These are phyloP conservation scores for Cystobasidiaceae sp. DNA, from an alignment of 1,284 basidiomycete species.

Conservation along the genomic window DNA sequence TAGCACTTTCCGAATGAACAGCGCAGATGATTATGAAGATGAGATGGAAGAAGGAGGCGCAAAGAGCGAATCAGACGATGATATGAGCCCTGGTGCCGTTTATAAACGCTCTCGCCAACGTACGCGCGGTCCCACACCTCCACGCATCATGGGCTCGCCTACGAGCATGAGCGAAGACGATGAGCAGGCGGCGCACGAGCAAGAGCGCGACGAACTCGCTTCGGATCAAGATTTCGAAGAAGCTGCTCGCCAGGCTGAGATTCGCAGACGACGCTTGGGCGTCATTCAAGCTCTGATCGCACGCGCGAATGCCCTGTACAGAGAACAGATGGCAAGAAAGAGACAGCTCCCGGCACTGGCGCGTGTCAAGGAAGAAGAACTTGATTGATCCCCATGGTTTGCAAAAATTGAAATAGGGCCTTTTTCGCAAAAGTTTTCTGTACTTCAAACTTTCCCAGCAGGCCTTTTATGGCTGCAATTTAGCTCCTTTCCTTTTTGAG, in stretches of 20 bases:
- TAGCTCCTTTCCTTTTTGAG: too few relatives aligned
- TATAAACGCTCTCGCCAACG: constrained; percentile 27
- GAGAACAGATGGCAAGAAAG: constrained; percentile 19
- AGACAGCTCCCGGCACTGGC: constrained; percentile 9
- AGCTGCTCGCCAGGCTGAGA: neutral
- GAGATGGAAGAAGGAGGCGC: neutral
- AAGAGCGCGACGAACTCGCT: neutral
- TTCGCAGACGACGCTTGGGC: constrained; percentile 2
- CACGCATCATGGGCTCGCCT: neutral
- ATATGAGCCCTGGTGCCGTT: constrained; percentile 16
- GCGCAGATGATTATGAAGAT: constrained; percentile 8
- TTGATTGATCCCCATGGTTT: neutral
- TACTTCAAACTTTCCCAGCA: too few relatives aligned
- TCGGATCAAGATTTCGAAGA: neutral
- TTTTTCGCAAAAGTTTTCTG: too few relatives aligned
- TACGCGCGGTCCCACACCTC: constrained; percentile 12
- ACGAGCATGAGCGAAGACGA: constrained; percentile 1
- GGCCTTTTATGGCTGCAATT: too few relatives aligned
- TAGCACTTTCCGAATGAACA: constrained; percentile 23
- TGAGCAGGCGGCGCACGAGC: neutral
- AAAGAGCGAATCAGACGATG: constrained; percentile 29
- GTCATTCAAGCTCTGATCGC: constrained; percentile 27
- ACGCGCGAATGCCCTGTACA: constrained; percentile 20
- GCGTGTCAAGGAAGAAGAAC: constrained; percentile 27
- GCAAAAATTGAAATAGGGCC: neutral